Base-by-base conservation (phyloP, 345 rosid genomes). In the Erodium maritimum region DNA sequence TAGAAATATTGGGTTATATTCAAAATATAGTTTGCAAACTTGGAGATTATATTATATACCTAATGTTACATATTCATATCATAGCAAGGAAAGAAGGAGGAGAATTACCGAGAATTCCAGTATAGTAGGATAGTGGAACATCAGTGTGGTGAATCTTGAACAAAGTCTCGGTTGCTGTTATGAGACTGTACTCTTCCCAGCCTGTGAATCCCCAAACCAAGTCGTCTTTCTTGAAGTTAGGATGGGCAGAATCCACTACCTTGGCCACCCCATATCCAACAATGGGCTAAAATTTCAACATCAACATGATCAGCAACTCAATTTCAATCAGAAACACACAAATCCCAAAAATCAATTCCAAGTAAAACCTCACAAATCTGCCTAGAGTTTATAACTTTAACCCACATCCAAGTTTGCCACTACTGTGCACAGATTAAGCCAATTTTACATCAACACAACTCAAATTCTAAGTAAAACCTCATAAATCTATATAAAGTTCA, bases 121-220 rank as follows among this genome's bases (percentile, higher is more conserved):
- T 75, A 65, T 84, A 82, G 53, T 74, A 71, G 45, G 87, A 82
- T 48, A 84, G 80, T 5, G 89, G 91, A 24, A 82, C 59, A 70
- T 82, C 77, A 0, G 70, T 65, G 50, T 74, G 77, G 14, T 62
- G 73, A 54, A 87, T 80, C 70, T 80, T 80, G 56, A 72, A 77
- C 48, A 82, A 66, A 21, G 10, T 52, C 22, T 72, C 65, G 0
- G 73, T 61, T 18, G 74, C 59, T 33, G 67, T 72, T 5, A 80
- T 59, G 24, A 72, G 66, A 66, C 74, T 72, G 19, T 84, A 79
- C 73, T 87, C 84, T 58, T 84, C 89, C 95, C 87, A 87, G 3
- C 77, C 73, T 34, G 84, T 79, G 1, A 46, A 54, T 54, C 87
- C 91, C 86, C 80, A 79, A 50, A 80, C 73, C 24, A 80, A 60